A percentile compares a stretch with the other conserved stretches of the same genome.
These are phyloP conservation scores for Phytophthora pini DNA, from an alignment of 352 stramenopile genomes.

Conservation along the genomic window DNA sequence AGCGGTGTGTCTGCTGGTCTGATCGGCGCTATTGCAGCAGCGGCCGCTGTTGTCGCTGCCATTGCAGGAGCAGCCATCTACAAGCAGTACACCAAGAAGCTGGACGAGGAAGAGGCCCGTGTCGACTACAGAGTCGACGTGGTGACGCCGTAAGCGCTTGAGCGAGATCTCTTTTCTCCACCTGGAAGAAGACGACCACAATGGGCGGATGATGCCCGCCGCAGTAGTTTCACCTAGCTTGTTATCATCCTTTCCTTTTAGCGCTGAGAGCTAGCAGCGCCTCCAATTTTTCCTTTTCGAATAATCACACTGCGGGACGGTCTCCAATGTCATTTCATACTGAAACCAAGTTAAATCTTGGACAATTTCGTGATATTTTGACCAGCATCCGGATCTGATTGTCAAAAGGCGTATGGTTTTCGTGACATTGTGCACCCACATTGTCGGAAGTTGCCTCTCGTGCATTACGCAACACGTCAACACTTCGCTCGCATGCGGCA, in stretches of 20 bases:
- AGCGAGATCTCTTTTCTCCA: not conserved
- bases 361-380: slow-evolving; percentile 17
- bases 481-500: slow-evolving; percentile 7
- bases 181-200: not conserved
- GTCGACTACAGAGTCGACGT: slow-evolving; percentile 24
- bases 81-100: slow-evolving; percentile 43
- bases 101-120: slow-evolving; percentile 6
- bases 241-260: not conserved
- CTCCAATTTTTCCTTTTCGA: not conserved
- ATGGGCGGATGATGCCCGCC: not conserved
- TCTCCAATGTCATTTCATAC: slow-evolving; percentile 17
- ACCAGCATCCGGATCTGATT: slow-evolving; percentile 4
- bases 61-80: slow-evolving; percentile 37
- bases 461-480: not conserved
- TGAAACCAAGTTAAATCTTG: slow-evolving; percentile 19
- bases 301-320: slow-evolving; percentile 14
- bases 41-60: slow-evolving; percentile 31
- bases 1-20: slow-evolving; percentile 22
- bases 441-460: not conserved
- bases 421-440: slow-evolving; percentile 20
- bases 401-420: not conserved
- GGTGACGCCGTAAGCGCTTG: slow-evolving; percentile 33
- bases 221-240: not conserved
- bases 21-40: slow-evolving; percentile 37
- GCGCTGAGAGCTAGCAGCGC: not conserved